Conservation (phyloP, 257 asterid species). For the Solanum okadae region DNA sequence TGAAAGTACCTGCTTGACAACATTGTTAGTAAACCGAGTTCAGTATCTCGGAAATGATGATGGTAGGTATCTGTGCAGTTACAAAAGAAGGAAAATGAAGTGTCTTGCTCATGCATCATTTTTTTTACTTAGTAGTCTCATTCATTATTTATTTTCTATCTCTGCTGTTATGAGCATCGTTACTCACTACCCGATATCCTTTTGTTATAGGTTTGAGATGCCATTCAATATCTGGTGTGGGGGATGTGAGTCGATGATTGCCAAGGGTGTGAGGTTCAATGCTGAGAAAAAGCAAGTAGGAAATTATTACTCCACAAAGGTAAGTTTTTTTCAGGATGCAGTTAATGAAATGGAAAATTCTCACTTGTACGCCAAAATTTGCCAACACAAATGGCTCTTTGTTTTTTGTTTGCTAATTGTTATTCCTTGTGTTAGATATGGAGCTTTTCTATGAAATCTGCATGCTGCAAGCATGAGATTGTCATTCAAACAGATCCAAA, state of each 20-base stretch:
- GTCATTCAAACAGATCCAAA: conserved; percentile 92
- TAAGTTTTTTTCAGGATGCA: conserved; percentile 3
- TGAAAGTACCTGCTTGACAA: not conserved
- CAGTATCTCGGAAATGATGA: not conserved
- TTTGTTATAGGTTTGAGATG: conserved; percentile 76
- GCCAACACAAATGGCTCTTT: not conserved
- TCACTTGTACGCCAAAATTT: not conserved
- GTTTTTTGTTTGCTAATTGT: not conserved
- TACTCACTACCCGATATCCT: not conserved
- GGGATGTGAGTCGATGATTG: conserved; percentile 98
- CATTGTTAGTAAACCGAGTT: not conserved
- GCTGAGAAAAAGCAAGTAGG: conserved; percentile 99
- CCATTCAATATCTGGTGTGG: conserved; percentile 96
- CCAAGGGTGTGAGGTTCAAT: conserved; percentile 95
- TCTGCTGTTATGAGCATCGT: not conserved
- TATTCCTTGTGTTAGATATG: conserved; percentile 53
- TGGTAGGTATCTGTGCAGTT: not conserved
- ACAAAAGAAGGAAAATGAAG: not conserved
- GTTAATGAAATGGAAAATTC: not conserved
- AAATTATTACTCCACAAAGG: conserved; percentile 90
- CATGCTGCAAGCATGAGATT: conserved; percentile 92
- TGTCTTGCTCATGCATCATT: not conserved
- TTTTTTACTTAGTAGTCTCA: not conserved
- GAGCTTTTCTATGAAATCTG: conserved; percentile 91
- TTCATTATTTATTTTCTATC: not conserved